Conservation (phyloP, 305 asterid genomes). For the Ilex paraguariensis region DNA sequence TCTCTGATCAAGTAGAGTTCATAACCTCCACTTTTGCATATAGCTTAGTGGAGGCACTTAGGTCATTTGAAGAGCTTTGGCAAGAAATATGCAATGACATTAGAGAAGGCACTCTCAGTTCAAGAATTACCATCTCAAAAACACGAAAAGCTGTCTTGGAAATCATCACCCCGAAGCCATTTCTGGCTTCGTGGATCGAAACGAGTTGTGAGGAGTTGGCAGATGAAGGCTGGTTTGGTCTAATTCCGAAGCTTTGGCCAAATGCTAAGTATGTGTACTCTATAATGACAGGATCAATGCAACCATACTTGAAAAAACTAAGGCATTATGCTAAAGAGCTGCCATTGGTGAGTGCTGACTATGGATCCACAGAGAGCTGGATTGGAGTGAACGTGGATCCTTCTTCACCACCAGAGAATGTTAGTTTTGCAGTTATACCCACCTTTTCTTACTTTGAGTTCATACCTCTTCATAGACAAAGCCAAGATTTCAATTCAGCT, state of each 20-base stretch:
- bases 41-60: constrained; percentile 56
- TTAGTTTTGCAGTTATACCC: constrained; percentile 54
- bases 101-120: constrained; percentile 24
- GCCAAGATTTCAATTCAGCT: constrained; percentile 7
- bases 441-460: constrained; percentile 70
- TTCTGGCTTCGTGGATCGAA: constrained; percentile 36
- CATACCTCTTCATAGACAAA: constrained; percentile 54
- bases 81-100: constrained; percentile 26
- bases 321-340: constrained; percentile 53
- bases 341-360: constrained; percentile 77
- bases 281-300: constrained; percentile 85
- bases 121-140: constrained; percentile 33
- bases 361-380: constrained; percentile 86
- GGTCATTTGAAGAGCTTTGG: constrained; percentile 55
- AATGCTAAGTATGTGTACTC: constrained; percentile 62
- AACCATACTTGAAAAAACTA: constrained; percentile 54
- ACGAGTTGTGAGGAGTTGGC: constrained; percentile 40
- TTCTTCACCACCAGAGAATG: constrained; percentile 50
- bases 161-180: constrained; percentile 30
- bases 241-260: constrained; percentile 62
- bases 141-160: constrained; percentile 28
- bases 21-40: constrained; percentile 62
- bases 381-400: constrained; percentile 71
- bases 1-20: constrained; percentile 42
- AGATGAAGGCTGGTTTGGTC: constrained; percentile 38